Percentiles rank a stretch among this genome's conserved stretches.
phyloP scores from a whole-genome alignment of 768 basidiomycete genomes.

The Kondoa subrosea region DNA sequence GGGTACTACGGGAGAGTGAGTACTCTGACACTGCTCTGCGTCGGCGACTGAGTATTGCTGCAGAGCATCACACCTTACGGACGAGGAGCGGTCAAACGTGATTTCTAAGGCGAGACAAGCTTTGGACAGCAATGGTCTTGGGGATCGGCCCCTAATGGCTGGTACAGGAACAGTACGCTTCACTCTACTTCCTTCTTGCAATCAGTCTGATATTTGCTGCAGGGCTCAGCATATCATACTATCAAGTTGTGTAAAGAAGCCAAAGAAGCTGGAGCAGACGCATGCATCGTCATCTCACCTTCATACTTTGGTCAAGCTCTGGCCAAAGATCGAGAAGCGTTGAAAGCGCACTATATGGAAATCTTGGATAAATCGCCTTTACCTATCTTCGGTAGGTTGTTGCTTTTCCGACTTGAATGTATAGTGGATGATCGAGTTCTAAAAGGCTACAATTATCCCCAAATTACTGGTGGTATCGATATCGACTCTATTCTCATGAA shows the following conservation, averaged over 20 bases:
- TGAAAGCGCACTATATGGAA: constrained; percentile 46
- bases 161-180: background rate
- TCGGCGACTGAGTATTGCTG: constrained; percentile 63
- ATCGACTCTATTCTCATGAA: constrained; percentile 63
- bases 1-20: constrained; percentile 42
- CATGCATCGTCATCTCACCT: constrained; percentile 25
- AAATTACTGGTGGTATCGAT: constrained; percentile 43
- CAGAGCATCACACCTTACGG: constrained; percentile 58
- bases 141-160: background rate
- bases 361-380: constrained; percentile 27
- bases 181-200: background rate
- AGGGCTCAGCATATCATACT: constrained; percentile 2
- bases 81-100: constrained; percentile 49
- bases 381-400: background rate
- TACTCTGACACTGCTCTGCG: constrained; percentile 53
- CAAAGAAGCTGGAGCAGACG: constrained; percentile 5
- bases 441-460: background rate
- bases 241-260: background rate
- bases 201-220: background rate
- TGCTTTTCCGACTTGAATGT: constrained; percentile 4
- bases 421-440: background rate
- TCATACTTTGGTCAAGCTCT: constrained; percentile 40
- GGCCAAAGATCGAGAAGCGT: constrained; percentile 35
- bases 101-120: background rate
- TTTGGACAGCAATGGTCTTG: constrained; percentile 25